Evolutionary conservation across 169 alveolate species (phyloP).

Genomic region (Toxoplasma gondii): DNA sequence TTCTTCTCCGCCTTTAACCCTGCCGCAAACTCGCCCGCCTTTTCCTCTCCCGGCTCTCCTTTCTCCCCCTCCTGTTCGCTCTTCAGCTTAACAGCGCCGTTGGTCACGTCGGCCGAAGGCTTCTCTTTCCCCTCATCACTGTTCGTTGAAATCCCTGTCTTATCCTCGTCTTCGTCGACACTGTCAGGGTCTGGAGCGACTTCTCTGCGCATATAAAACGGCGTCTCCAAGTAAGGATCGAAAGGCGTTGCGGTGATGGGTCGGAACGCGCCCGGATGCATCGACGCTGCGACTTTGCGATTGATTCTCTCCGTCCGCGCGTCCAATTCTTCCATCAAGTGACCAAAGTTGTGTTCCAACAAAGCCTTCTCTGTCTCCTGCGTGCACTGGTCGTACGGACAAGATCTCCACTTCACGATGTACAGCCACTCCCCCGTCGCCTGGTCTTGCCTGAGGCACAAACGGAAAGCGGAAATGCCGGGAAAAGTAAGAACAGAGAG

Average conservation of each 20-base stretch:
- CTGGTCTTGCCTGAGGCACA: constrained; percentile 50
- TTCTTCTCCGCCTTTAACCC: neutral
- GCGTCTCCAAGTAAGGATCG: constrained; percentile 90
- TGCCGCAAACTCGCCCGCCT: neutral
- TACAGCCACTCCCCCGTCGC: constrained; percentile 66
- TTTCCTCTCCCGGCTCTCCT: neutral
- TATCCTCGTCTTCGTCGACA: neutral
- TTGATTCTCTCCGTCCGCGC: constrained; percentile 82
- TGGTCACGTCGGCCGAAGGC: too few species aligned
- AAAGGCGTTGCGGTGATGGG: constrained; percentile 84
- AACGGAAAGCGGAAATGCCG: constrained; percentile 28
- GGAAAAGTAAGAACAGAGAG: neutral
- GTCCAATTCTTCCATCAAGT: constrained; percentile 79
- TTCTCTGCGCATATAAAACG: constrained; percentile 79
- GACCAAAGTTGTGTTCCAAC: constrained; percentile 82
- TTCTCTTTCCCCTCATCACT: neutral
- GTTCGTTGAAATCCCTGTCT: neutral
- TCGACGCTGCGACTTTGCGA: constrained; percentile 74
- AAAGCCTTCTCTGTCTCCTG: constrained; percentile 86
- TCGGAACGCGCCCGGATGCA: constrained; percentile 83
- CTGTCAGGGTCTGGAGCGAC: neutral
- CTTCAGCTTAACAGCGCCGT: too few species aligned
- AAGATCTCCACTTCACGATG: constrained; percentile 90
- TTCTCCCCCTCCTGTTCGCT: too few species aligned
- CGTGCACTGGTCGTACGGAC: constrained; percentile 92